Percentiles rank a stretch among this genome's conserved stretches.
Conservation (phyloP, 2,329 filamentous ascomycete species). For the Talaromyces sp. region DNA sequence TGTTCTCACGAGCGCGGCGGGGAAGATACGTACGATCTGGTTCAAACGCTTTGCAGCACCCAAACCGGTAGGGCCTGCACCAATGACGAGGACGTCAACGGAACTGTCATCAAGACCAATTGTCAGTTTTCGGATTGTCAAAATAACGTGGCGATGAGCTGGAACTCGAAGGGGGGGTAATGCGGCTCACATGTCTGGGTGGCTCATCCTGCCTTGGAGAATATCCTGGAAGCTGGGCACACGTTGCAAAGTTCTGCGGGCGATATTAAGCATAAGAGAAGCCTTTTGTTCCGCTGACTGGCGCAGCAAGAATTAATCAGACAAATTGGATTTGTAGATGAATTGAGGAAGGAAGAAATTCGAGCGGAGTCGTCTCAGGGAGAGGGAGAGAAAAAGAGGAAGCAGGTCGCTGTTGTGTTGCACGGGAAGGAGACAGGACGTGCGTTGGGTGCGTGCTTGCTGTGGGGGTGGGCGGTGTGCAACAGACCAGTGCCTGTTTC, state of each 20-base stretch:
- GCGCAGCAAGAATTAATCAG: slow-evolving; percentile 23
- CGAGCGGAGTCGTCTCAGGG: slow-evolving; percentile 22
- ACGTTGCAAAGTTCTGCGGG: slow-evolving; percentile 44
- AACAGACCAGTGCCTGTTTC: neutral
- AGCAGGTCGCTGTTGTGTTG: slow-evolving; percentile 13
- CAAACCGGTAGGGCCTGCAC: slow-evolving; percentile 93
- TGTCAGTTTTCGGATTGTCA: slow-evolving; percentile 18
- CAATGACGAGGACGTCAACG: slow-evolving; percentile 96
- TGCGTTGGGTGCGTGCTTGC: slow-evolving; percentile 5
- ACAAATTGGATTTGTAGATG: slow-evolving; percentile 23
- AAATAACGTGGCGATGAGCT: neutral
- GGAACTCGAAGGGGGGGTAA: neutral
- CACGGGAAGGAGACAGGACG: slow-evolving; percentile 4
- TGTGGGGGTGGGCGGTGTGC: slow-evolving; percentile 21
- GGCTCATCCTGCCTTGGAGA: slow-evolving; percentile 48
- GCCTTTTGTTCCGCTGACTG: slow-evolving; percentile 31
- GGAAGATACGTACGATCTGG: slow-evolving; percentile 71
- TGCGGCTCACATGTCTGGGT: slow-evolving; percentile 45
- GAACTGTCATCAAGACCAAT: slow-evolving; percentile 56
- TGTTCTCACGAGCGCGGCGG: neutral
- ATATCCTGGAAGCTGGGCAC: slow-evolving; percentile 48
- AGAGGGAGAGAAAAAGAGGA: slow-evolving; percentile 21
- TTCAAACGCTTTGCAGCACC: slow-evolving; percentile 97
- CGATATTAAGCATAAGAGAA: slow-evolving; percentile 46
- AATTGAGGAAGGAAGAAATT: slow-evolving; percentile 11